A percentile compares a stretch with the other conserved stretches of the same genome.
phyloP scores from a whole-genome alignment of 768 basidiomycete species.

The Leccinum imitatum region DNA sequence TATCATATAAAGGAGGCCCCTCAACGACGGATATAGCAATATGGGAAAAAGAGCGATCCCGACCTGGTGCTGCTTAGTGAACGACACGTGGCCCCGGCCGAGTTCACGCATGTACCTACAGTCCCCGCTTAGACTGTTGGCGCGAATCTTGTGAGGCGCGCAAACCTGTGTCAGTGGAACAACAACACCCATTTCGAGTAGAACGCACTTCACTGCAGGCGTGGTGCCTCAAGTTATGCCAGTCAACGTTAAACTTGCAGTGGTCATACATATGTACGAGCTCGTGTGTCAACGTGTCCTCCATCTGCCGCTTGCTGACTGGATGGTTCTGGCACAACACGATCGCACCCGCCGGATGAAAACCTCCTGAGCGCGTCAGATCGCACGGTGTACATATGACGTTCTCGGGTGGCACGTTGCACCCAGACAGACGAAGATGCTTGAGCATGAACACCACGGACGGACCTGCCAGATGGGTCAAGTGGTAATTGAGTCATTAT shows the following conservation, averaged over 20 bases:
- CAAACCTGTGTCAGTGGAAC: neutral
- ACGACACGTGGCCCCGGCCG: constrained; percentile 68
- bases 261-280: constrained; percentile 96
- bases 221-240: constrained; percentile 87
- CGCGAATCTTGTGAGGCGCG: constrained; percentile 71
- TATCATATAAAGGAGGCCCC: constrained; percentile 3
- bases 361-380: constrained; percentile 72
- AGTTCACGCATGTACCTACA: constrained; percentile 86
- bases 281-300: constrained; percentile 91
- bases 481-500: neutral
- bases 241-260: constrained; percentile 91
- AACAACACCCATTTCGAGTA: neutral
- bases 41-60: constrained; percentile 8
- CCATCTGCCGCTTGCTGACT: constrained; percentile 81
- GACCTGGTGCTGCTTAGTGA: constrained; percentile 95
- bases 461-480: constrained; percentile 55
- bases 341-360: constrained; percentile 77
- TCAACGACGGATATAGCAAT: constrained; percentile 13
- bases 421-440: constrained; percentile 77
- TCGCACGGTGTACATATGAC: constrained; percentile 87
- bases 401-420: constrained; percentile 66
- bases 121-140: constrained; percentile 91
- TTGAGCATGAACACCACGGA: constrained; percentile 88
- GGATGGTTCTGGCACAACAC: constrained; percentile 86
- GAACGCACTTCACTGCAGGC: constrained; percentile 91